Base-by-base conservation (phyloP, 441 rosid genomes). In the Gossypium trilobum region DNA sequence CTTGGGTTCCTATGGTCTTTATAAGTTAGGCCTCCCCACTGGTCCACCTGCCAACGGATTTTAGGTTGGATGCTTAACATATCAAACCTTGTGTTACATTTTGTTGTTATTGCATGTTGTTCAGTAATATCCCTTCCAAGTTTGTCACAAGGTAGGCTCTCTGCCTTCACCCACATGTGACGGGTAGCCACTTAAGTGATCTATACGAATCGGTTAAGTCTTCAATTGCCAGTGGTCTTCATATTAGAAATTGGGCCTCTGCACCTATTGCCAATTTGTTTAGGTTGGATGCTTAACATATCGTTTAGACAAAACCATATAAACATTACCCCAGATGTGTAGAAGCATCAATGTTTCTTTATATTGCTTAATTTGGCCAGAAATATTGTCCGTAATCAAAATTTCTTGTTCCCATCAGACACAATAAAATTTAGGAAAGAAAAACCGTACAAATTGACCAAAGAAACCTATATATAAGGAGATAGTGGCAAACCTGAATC, bases 401-500 rank as follows among this genome's bases (percentile, higher is more conserved):
- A 2, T 67, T 67, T 25, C 57, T 48, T n/a, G 23, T 50, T 48
- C 13, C 50, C 51, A 48, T 67, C 23, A 14, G 39, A 14, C 71
- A 48, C 42, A 42, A 25, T 20, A 66, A n/a, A 27, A n/a, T 67
- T n/a, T 56, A 46, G 46, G 46, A 23, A 23, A 13, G 29, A 23
- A 42, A 61, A 1, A 4, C 42, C 2, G 10, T 19, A 10, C 25
- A 65, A 44, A 46, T 44, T 22, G 56, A 65, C 23, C 22, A 25
- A 48, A 66, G 42, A 8, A 48, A 25, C 44, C 29, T 42, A 66
- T 14, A 67, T 14, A 56, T 50, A 60, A 25, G 62, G 74, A 33
- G 73, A 70, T 54, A 54, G 71, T 73, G 55, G 70, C 85, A 73
- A 66, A 93, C 99, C 99, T 96, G 99, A 78, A 87, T 78, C 63